Evolutionary conservation across 805 yeast species (phyloP), one percentile per base, ranked within the genome.

Genomic region (Teunomyces gatunensis): DNA sequence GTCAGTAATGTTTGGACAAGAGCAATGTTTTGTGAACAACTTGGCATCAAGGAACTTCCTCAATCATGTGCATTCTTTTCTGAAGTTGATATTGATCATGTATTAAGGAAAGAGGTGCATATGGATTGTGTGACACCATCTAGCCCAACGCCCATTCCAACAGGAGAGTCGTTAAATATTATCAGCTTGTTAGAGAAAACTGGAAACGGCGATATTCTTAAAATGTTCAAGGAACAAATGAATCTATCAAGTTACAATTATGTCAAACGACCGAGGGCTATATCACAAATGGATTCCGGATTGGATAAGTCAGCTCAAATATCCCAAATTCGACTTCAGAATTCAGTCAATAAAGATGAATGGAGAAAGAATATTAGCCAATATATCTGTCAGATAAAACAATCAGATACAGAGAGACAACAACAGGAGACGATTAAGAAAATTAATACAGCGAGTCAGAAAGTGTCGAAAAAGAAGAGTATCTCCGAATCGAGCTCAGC

Each of bases 1-100:
- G 79, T 95, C 17, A 80, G 94, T 45, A 95, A 95, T 63, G 60
- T 92, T 3, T 94, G 99, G 99, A 92, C 98, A 0, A 75, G 99
- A 50, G 95, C 96, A 0, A 85, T 94, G 81, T 94, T 94, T 58
- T 87, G 95, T 55, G 95, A 91, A 60, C 96, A 90, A 59, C 67
- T 92, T 60, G 97, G 97, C 0, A 85, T 94, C 51, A 75, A 80
- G 32, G 95, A 91, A 54, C 74, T 94, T 33, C 99, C 99, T 0
- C 96, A 91, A 57, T 84, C 91, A 10, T 89, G 96, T 68, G 98
- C 99, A 0, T 94, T 94, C 62, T 94, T 94, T 63, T 88, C 96
- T 1, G 90, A 89, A 33, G 90, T 94, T 34, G 99, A 94, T 61
- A 79, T 95, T 46, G 99, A 94, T 60, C 80, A 77, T 51, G 87